phyloP scores from a whole-genome alignment of 192 early-diverging fungal genomes.

The Polychytrium aggregatum region DNA sequence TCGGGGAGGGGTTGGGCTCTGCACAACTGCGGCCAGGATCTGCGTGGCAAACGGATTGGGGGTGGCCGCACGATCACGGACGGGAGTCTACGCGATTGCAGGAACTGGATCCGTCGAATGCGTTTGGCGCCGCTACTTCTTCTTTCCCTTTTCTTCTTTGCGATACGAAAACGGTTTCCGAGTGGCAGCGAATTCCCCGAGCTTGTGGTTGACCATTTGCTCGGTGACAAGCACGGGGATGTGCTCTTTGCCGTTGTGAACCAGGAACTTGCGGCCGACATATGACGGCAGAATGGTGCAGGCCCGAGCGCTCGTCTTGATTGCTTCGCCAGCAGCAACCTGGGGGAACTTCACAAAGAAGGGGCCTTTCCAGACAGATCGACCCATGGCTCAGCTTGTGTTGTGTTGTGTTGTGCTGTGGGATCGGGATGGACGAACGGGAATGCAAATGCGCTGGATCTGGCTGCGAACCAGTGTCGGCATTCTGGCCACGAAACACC shows the following conservation, averaged over 20 bases:
- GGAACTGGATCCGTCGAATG: too few relatives aligned
- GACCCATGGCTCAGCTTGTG: slow-evolving; percentile 8
- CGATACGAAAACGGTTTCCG: slow-evolving; percentile 66
- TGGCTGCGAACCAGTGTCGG: too few relatives aligned
- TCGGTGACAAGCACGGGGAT: slow-evolving; percentile 72
- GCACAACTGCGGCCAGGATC: too few relatives aligned
- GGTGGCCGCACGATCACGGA: too few relatives aligned
- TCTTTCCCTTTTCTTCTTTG: slow-evolving; percentile 26
- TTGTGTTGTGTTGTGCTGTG: too few relatives aligned
- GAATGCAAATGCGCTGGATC: too few relatives aligned
- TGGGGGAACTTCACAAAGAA: slow-evolving; percentile 27
- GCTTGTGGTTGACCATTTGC: slow-evolving; percentile 88
- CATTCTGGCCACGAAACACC: too few relatives aligned
- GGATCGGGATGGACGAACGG: too few relatives aligned
- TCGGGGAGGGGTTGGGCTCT: too few relatives aligned
- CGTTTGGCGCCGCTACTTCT: too few relatives aligned
- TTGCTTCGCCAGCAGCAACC: slow-evolving; percentile 4
- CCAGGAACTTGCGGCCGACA: slow-evolving; percentile 76
- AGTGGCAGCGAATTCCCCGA: slow-evolving; percentile 90
- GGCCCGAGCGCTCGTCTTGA: slow-evolving; percentile 62
- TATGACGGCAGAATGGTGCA: slow-evolving; percentile 85
- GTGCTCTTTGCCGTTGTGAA: slow-evolving; percentile 91
- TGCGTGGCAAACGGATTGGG: too few relatives aligned
- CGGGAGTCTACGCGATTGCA: too few relatives aligned
- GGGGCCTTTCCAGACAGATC: slow-evolving; percentile 35